Conservation (phyloP, 2,329 filamentous ascomycete genomes). For the Setomelanomma holmii region DNA sequence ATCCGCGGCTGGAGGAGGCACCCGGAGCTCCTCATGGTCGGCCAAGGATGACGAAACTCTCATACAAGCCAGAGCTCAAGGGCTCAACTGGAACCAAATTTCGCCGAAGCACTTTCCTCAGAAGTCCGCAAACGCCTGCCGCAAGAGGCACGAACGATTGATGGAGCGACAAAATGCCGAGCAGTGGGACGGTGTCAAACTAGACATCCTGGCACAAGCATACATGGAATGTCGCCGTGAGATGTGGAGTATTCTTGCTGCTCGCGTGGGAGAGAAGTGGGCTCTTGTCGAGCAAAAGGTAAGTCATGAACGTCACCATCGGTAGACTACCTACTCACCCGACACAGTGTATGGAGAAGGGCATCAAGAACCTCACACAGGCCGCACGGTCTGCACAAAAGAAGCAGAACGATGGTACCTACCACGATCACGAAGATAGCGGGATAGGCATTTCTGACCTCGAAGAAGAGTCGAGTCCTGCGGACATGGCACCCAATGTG, state of each 20-base stretch:
- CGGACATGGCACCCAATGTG: conserved; percentile 33
- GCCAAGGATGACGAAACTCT: conserved; percentile 76
- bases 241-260: conserved; percentile 79
- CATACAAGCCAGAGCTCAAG: conserved; percentile 72
- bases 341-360: conserved; percentile 79
- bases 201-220: conserved; percentile 76
- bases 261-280: conserved; percentile 64
- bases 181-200: conserved; percentile 79
- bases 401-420: conserved; percentile 61
- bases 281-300: conserved; percentile 82
- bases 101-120: conserved; percentile 75
- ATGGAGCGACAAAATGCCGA: conserved; percentile 76
- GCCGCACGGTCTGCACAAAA: conserved; percentile 71
- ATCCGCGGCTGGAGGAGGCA: conserved; percentile 37
- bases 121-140: conserved; percentile 83
- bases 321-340: conserved; percentile 14
- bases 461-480: conserved; percentile 51
- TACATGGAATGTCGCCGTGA: conserved; percentile 82
- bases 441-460: conserved; percentile 66
- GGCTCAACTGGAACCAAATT: conserved; percentile 85
- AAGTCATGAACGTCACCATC: conserved; percentile 5
- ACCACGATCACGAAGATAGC: conserved; percentile 68
- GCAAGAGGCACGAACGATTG: conserved; percentile 85
- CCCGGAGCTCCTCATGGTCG: conserved; percentile 66
- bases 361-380: conserved; percentile 79